Conservation (phyloP, 73 alveolate genomes). For the Diophrys sp. region DNA sequence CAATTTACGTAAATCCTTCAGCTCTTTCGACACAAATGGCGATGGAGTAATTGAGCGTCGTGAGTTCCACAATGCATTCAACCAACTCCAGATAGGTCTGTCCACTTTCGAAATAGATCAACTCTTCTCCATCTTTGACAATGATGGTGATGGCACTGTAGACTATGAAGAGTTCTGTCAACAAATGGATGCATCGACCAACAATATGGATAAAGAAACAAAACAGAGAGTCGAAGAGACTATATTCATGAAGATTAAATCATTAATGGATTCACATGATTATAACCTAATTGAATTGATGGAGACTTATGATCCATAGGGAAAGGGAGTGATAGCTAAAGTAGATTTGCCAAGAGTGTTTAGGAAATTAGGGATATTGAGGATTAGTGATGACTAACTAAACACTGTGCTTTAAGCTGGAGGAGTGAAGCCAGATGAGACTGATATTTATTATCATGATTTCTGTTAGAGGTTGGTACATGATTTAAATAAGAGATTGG, state of each 20-base stretch:
- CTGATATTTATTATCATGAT: too few species aligned
- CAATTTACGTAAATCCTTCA: conserved; percentile 33
- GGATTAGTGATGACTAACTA: too few species aligned
- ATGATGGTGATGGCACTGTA: conserved; percentile 21
- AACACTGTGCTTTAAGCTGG: too few species aligned
- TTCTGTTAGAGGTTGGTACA: too few species aligned
- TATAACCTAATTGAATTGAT: too few species aligned
- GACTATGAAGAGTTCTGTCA: conserved; percentile 31
- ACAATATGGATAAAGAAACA: conserved; percentile 17
- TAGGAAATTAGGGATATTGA: too few species aligned
- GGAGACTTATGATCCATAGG: too few species aligned
- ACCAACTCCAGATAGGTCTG: conserved; percentile 24
- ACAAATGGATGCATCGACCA: conserved; percentile 20
- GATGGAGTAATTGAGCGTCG: conserved; percentile 26
- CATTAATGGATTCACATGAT: too few species aligned
- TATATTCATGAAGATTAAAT: conserved; percentile 38
- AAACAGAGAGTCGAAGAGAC: conserved; percentile 15
- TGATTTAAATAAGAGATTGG: too few species aligned
- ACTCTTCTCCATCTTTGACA: conserved; percentile 25
- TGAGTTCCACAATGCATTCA: conserved; percentile 47
- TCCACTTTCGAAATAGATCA: conserved; percentile 45
- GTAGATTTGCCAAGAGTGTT: too few species aligned
- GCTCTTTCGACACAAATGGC: conserved; percentile 50
- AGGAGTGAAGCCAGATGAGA: too few species aligned
- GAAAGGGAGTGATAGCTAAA: too few species aligned